These are phyloP conservation scores for Cinchona pubescens DNA, from an alignment of 257 asterid genomes.

Conservation along the genomic window DNA sequence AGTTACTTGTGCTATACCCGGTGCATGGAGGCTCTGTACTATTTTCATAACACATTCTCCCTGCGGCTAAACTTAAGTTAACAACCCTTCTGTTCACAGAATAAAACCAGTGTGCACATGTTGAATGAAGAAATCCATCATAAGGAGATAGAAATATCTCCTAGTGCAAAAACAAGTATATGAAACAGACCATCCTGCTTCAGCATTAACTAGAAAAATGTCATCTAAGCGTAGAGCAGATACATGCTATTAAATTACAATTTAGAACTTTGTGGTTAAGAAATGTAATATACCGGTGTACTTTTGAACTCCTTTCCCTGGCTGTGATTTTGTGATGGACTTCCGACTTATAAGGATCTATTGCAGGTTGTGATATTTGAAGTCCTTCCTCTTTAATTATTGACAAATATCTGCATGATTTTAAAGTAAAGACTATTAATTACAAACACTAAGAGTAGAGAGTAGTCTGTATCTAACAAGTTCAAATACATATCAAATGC, in stretches of 20 bases:
- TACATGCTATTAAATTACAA: no score
- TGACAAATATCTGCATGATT: slow-evolving; percentile 51
- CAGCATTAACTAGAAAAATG: not conserved
- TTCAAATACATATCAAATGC: not conserved
- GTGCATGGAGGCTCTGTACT: slow-evolving; percentile 68
- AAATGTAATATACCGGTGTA: slow-evolving; percentile 49
- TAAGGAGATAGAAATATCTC: not conserved
- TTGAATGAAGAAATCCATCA: not conserved
- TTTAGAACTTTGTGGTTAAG: not conserved
- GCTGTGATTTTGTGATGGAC: slow-evolving; percentile 64
- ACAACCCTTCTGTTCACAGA: slow-evolving; percentile 41
- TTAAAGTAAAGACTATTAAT: not conserved
- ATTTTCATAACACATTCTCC: slow-evolving; percentile 45
- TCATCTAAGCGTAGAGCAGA: not conserved
- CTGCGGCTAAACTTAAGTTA: slow-evolving; percentile 42
- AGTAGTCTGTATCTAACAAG: not conserved
- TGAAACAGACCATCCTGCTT: not conserved
- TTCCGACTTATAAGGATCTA: slow-evolving; percentile 53
- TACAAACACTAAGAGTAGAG: no score
- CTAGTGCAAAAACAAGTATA: not conserved
- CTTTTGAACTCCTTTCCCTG: slow-evolving; percentile 40
- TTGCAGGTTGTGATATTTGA: slow-evolving; percentile 84
- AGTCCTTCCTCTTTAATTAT: slow-evolving; percentile 59
- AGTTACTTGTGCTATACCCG: slow-evolving; percentile 36
- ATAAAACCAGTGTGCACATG: not conserved